Evolutionary conservation across 2,329 filamentous ascomycete species (phyloP), one percentile per base, ranked within the genome.

Genomic region (Dactylellina sp.): DNA sequence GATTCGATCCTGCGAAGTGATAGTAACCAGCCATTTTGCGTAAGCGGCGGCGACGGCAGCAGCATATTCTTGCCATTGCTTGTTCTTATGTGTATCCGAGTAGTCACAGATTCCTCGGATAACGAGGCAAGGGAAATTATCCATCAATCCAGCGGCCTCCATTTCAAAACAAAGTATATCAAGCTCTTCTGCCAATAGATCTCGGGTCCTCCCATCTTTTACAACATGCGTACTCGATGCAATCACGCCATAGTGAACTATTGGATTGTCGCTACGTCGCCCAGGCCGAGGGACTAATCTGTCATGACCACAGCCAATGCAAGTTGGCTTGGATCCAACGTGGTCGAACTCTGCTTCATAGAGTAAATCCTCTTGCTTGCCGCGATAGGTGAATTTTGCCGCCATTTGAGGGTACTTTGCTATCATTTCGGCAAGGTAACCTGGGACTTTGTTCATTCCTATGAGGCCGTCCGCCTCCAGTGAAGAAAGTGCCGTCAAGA

Each of bases 21-120:
- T 18, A 9, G 56, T 47, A 4, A 61, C 39, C 3, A 62, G 22
- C n/a, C 57, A 50, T 16, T 62, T 62, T 5, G 57, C 57, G 24
- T 62, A 62, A 39, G 25, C 57, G n/a, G 59, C 59, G 7, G 49
- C 49, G 1, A 14, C 16, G 9, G 25, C 59, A 5, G 59, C 59
- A 7, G 59, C 59, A 42, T 62, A 62, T 20, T 62, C 46, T 42
- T 62, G 59, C 59, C 59, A 62, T 42, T 52, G 59, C 28, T 62
- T 52, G n/a, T 52, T 52, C 32, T 62, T 62, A 16, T 62, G 59
- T 2, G 44, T 40, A 42, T 62, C 59, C 14, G 59, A 22, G 28
- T 62, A 62, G n/a, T 65, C 61, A n/a, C 49, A 65, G 20, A 65
- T 65, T 9, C 61, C 61, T 1, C 61, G 61, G 12, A 65, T 49